Conservation (phyloP, 768 basidiomycete genomes). For the Phlegmacium glaucopus region DNA sequence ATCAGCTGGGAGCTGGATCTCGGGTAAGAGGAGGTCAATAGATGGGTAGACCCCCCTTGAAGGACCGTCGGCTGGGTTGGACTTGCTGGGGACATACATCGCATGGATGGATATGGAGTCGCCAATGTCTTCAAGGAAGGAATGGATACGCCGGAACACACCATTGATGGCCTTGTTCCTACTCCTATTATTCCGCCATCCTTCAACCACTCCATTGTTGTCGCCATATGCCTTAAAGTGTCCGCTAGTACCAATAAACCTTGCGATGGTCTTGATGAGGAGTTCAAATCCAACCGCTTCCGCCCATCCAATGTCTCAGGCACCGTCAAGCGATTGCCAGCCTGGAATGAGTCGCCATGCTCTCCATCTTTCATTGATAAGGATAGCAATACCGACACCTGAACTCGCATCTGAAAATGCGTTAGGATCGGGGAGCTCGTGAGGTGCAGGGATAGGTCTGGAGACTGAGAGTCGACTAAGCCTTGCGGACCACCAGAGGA, state of each 20-base stretch:
- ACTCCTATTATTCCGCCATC: background rate
- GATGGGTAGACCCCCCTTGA: conserved; percentile 22
- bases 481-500: conserved; percentile 26
- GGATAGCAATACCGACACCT: conserved; percentile 22
- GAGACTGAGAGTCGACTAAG: conserved; percentile 28
- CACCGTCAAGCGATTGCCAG: too few relatives aligned
- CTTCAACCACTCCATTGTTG: background rate
- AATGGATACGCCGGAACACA: conserved; percentile 14
- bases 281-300: conserved; percentile 37
- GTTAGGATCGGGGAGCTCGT: conserved; percentile 10
- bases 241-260: background rate
- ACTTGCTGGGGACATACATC: conserved; percentile 15
- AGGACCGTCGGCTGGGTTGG: conserved; percentile 25
- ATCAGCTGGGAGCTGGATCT: conserved; percentile 15
- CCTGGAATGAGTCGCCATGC: conserved; percentile 7
- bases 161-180: background rate
- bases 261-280: conserved; percentile 18
- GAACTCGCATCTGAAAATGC: conserved; percentile 38
- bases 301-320: conserved; percentile 41
- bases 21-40: conserved; percentile 16
- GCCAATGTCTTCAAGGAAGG: background rate
- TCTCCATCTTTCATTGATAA: conserved; percentile 20
- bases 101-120: background rate
- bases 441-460: conserved; percentile 8
- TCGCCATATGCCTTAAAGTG: background rate